Conservation (phyloP, 2,329 filamentous ascomycete species). For the Laburnicola sp. region DNA sequence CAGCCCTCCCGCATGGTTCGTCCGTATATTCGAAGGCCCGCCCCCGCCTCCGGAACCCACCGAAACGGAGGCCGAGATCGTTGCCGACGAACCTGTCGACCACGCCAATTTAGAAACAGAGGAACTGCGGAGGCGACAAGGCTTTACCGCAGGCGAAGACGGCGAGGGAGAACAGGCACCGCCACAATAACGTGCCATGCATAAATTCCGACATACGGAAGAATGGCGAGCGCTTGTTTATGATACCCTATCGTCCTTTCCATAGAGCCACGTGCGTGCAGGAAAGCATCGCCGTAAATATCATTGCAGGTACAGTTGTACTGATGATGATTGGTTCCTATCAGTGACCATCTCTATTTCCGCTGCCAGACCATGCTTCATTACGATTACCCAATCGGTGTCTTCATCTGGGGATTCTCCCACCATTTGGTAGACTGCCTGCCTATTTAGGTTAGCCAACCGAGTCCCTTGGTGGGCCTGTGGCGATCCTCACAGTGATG, state of each 20-base stretch:
- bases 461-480: constrained; percentile 25
- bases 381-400: constrained; percentile 6
- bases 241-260: constrained; percentile 29
- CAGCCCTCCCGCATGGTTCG: constrained; percentile 89
- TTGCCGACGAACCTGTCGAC: constrained; percentile 9
- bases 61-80: constrained; percentile 8
- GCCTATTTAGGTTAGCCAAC: constrained; percentile 30
- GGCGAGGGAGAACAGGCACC: neutral
- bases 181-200: constrained; percentile 2
- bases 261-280: constrained; percentile 3
- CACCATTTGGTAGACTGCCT: constrained; percentile 20
- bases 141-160: neutral
- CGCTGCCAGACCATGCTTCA: constrained; percentile 9
- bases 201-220: constrained; percentile 25
- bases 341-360: constrained; percentile 16
- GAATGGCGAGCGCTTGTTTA: constrained; percentile 20
- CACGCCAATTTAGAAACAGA: constrained; percentile 17
- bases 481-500: constrained; percentile 34
- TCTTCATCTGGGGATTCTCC: constrained; percentile 7
- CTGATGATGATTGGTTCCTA: constrained; percentile 7
- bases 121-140: neutral
- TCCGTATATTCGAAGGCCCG: constrained; percentile 70
- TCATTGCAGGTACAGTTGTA: neutral
- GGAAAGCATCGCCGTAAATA: constrained; percentile 5
- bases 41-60: constrained; percentile 25